These are phyloP conservation scores for Leccinum subtestaceum DNA, from an alignment of 768 basidiomycete species.

Conservation along the genomic window DNA sequence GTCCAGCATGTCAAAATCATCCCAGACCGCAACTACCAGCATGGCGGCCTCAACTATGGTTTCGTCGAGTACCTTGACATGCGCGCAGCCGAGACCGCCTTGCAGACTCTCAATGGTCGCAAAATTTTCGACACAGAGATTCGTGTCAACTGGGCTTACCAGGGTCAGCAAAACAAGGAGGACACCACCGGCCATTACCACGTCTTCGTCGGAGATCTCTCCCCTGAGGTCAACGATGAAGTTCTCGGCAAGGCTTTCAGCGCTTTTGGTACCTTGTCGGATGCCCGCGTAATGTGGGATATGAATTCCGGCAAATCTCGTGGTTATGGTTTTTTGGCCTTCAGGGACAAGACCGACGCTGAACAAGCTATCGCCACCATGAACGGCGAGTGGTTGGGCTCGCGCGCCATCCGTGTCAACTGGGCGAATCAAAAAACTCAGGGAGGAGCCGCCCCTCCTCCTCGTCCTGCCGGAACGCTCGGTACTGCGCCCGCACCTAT, in stretches of 20 bases:
- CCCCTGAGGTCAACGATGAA: constrained; percentile 97
- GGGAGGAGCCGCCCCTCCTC: constrained; percentile 40
- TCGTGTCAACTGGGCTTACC: constrained; percentile 99
- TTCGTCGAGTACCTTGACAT: constrained; percentile 99
- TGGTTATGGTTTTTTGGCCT: constrained; percentile 97
- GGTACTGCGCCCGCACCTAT: constrained; percentile 81
- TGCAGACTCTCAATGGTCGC: constrained; percentile 96
- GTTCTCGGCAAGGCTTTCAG: constrained; percentile 95
- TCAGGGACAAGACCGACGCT: constrained; percentile 98
- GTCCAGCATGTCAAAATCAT: constrained; percentile 99
- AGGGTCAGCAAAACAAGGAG: constrained; percentile 97
- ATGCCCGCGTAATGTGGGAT: constrained; percentile 99
- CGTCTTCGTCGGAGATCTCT: constrained; percentile 99
- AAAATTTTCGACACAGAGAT: constrained; percentile 99
- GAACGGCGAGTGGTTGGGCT: constrained; percentile 99
- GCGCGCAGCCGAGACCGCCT: constrained; percentile 97
- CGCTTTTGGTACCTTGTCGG: constrained; percentile 94
- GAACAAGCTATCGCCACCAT: constrained; percentile 99
- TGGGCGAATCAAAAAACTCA: constrained; percentile 99
- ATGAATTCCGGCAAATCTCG: constrained; percentile 99
- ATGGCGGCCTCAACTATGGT: constrained; percentile 98
- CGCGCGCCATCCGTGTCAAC: constrained; percentile 97
- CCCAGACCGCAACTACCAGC: constrained; percentile 98
- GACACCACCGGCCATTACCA: constrained; percentile 97
- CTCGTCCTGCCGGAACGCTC: constrained; percentile 43